Evolutionary conservation across 768 basidiomycete genomes (phyloP), one percentile per base, ranked within the genome.

Genomic region (Termitomyces sp.): DNA sequence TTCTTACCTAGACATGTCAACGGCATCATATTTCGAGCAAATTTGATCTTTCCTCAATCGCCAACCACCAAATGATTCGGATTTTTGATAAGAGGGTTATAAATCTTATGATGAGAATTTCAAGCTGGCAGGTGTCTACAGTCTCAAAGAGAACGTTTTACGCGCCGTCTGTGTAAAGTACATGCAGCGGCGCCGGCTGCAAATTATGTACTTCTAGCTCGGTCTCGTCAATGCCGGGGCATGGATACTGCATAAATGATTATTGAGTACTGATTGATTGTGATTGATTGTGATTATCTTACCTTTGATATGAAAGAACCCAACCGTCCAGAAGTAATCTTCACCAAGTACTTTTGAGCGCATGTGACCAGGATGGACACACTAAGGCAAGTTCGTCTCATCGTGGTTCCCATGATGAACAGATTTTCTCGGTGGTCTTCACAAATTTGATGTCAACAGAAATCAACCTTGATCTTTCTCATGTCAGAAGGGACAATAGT

Each of bases 401-500:
- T 31, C 29, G 25, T 29, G 29, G 31, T 14, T 34, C 32, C 15
- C 31, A 32, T 15, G 32, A 10, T 50, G 29, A n/a, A 17, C 9
- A n/a, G 17, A 10, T 29, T 50, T 4, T 50, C 3, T 32, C 15
- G 10, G 49, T 34, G 31, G 17, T 17, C 49, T 50, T 32, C 17
- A n/a, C 32, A n/a, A 11, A n/a, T 50, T 32, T n/a, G 17, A 50
- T 50, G 17, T 50, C 2, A 32, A 32, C 49, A 32, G 49, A 34
- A 34, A 34, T 2, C 9, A 8, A 5, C 17, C 49, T 50, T 50
- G 49, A 50, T 9, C 49, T 50, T 32, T 34, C 17, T 8, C 34
- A 59, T 63, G 61, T 48, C 52, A 14, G 34, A 40, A 29, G 61
- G 61, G 10, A 63, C 61, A 12, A 36, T 59, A 9, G 37, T 63